Evolutionary conservation across 1,284 basidiomycete species (phyloP).

Genomic region (Gomphus bonarii): DNA sequence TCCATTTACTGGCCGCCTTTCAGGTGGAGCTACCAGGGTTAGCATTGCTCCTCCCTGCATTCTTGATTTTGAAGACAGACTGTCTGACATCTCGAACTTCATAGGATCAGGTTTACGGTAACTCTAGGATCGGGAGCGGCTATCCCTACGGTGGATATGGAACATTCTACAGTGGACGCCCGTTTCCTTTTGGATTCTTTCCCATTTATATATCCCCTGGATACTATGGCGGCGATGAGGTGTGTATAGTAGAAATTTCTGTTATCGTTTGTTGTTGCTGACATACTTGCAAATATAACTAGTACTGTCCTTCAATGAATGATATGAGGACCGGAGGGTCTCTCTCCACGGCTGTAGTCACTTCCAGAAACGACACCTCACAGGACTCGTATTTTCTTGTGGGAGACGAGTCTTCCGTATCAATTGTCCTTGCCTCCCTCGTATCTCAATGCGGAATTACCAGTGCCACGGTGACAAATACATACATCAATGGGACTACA

Average conservation of each 20-base stretch:
- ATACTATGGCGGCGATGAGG: conserved; percentile 19
- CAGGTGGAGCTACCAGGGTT: conserved; percentile 11
- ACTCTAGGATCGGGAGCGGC: conserved; percentile 17
- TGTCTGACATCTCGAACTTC: too few species aligned
- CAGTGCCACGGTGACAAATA: conserved; percentile 11
- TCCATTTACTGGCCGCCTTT: conserved; percentile 8
- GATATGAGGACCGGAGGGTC: conserved; percentile 16
- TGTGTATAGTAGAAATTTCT: background rate
- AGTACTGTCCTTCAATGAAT: conserved; percentile 15
- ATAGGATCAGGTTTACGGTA: background rate
- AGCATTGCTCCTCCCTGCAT: background rate
- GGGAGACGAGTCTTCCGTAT: conserved; percentile 15
- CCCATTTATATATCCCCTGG: conserved; percentile 14
- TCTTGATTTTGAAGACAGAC: background rate
- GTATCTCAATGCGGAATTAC: conserved; percentile 16
- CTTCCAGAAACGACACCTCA: conserved; percentile 10
- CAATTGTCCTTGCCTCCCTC: conserved; percentile 16
- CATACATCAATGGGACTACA: background rate
- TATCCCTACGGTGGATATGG: conserved; percentile 16
- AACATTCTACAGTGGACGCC: conserved; percentile 12
- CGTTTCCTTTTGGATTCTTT: conserved; percentile 18
- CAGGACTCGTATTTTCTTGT: conserved; percentile 16
- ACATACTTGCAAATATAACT: conserved; percentile 1
- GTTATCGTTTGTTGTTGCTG: background rate
- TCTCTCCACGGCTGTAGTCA: conserved; percentile 12